phyloP scores from a whole-genome alignment of 495 filamentous ascomycete genomes.

The Saxophila tyrrhenica region DNA sequence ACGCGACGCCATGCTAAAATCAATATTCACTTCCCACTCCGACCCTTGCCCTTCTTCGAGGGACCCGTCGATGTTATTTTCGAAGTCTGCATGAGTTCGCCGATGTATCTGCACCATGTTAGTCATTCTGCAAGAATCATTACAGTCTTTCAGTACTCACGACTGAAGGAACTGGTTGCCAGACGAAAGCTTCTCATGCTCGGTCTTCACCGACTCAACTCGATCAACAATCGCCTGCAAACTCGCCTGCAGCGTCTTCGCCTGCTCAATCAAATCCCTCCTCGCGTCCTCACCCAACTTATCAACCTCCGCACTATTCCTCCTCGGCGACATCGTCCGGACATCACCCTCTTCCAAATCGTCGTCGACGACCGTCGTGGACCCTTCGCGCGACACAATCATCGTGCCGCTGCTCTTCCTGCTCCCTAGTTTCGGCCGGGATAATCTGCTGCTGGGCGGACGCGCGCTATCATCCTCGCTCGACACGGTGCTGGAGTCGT shows the following conservation, averaged over 20 bases:
- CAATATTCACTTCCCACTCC: slow-evolving; percentile 15
- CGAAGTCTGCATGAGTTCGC: slow-evolving; percentile 68
- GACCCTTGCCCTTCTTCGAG: slow-evolving; percentile 33
- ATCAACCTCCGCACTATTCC: slow-evolving; percentile 81
- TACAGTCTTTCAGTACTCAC: slow-evolving; percentile 22
- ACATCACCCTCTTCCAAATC: slow-evolving; percentile 72
- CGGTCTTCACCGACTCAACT: slow-evolving; percentile 85
- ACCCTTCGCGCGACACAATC: slow-evolving; percentile 32
- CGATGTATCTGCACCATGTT: slow-evolving; percentile 42
- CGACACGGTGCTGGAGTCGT: slow-evolving; percentile 9
- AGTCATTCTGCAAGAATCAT: slow-evolving; percentile 3
- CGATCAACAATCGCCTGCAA: slow-evolving; percentile 79
- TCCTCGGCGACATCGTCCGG: slow-evolving; percentile 84
- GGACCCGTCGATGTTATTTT: slow-evolving; percentile 56
- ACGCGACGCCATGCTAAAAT: slow-evolving; percentile 1
- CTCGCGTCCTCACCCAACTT: slow-evolving; percentile 71
- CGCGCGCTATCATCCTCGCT: slow-evolving; percentile 13
- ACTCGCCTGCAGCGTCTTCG: slow-evolving; percentile 74
- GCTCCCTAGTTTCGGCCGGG: slow-evolving; percentile 14
- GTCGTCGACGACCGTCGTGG: slow-evolving; percentile 24
- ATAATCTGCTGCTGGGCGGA: neutral
- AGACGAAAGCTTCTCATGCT: slow-evolving; percentile 87
- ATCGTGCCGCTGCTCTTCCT: slow-evolving; percentile 48
- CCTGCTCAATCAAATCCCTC: slow-evolving; percentile 59
- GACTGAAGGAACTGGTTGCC: slow-evolving; percentile 87